Evolutionary conservation across 805 yeast species (phyloP), one percentile per base, ranked within the genome.

Genomic region (Pichia phayaonensis): DNA sequence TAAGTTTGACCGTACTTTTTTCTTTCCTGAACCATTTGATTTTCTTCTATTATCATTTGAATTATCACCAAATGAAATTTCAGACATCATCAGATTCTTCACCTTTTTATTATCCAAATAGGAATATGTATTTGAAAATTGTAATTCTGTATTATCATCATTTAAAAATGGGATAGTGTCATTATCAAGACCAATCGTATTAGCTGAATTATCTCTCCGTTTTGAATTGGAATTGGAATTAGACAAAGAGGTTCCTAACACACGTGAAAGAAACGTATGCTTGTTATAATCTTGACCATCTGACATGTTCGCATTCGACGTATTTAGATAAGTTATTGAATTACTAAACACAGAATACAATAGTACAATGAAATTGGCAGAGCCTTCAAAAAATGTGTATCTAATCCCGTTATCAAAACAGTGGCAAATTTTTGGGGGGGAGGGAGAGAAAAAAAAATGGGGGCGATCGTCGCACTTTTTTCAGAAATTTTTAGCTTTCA

Each of bases 251-350:
- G 44, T 48, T 4, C 51, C 51, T 21, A 82, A 81, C 22, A 82
- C 84, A 41, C 86, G 70, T 11, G 84, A 80, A 52, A 82, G 69
- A 59, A 82, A 82, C 7, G 86, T 81, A 57, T 80, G 80, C 48
- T 69, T 69, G 20, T 55, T 38, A 24, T 38, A 38, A n/a, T 43
- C 47, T 27, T 48, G 39, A 1, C 6, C n/a, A 15, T 40, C 50
- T 12, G 50, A 38, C 50, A 48, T 48, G 3, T 11, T 24, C 8
- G 4, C 21, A 36, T 27, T 27, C 38, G 10, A 34, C 7, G 8
- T n/a, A n/a, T n/a, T n/a, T n/a, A n/a, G n/a, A n/a, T n/a, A n/a
- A n/a, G n/a, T n/a, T n/a, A n/a, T n/a, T n/a, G n/a, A n/a, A n/a
- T n/a, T n/a, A n/a, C n/a, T n/a, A n/a, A n/a, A 16, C 3, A 16